Conservation (phyloP, 2,329 filamentous ascomycete genomes). For the Capronia americana region DNA sequence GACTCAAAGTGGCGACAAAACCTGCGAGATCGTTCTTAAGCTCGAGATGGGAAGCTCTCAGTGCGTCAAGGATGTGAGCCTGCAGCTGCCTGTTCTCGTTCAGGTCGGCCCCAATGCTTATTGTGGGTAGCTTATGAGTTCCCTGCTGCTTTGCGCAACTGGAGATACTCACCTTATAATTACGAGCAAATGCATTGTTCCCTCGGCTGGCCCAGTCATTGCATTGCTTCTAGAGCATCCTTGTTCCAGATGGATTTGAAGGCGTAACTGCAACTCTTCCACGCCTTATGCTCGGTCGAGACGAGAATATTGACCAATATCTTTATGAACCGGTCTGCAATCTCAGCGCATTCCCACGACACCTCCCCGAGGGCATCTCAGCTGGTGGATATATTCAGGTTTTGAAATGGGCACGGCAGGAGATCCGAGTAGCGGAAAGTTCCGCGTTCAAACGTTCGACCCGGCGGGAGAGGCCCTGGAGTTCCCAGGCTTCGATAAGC, state of each 20-base stretch:
- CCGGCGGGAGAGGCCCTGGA: not conserved
- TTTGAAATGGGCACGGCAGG: not conserved
- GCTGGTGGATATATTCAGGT: not conserved
- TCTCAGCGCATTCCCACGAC: not conserved
- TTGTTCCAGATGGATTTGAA: constrained; percentile 19
- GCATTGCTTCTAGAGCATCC: constrained; percentile 12
- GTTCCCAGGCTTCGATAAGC: not conserved
- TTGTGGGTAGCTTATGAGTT: not conserved
- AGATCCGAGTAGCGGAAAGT: not conserved
- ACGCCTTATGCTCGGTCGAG: not conserved
- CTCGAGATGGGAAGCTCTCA: not conserved
- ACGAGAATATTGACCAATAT: not conserved
- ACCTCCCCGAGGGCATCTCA: not conserved
- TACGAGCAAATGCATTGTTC: constrained; percentile 19
- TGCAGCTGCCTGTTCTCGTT: not conserved
- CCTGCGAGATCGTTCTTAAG: not conserved
- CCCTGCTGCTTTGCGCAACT: not conserved
- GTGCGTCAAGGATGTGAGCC: not conserved
- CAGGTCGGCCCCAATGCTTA: not conserved
- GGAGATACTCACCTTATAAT: constrained; percentile 4
- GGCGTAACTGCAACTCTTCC: constrained; percentile 16
- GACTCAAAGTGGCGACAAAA: not conserved
- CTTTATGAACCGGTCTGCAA: not conserved
- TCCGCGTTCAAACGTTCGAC: not conserved
- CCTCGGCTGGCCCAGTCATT: not conserved